A percentile compares a stretch with the other conserved stretches of the same genome.
Conservation (phyloP, 768 basidiomycete species). For the Nevesoporus exiguus region DNA sequence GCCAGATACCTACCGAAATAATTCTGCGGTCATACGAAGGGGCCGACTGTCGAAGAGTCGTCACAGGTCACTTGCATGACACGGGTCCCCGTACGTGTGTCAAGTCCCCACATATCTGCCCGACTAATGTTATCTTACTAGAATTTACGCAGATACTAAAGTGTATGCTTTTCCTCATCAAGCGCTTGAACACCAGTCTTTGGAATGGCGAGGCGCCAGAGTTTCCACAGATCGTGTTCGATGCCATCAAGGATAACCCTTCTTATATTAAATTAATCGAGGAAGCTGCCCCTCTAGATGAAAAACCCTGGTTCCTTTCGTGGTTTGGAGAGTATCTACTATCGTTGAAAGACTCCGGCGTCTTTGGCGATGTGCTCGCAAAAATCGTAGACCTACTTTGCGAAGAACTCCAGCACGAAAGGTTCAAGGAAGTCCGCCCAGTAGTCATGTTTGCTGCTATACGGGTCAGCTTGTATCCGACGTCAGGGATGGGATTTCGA, state of each 20-base stretch:
- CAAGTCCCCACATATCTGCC: conserved; percentile 3
- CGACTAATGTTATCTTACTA: conserved; percentile 26
- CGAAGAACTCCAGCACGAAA: conserved; percentile 77
- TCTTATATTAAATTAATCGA: conserved; percentile 48
- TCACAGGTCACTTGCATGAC: conserved; percentile 60
- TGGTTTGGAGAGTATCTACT: conserved; percentile 67
- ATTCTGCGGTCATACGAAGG: conserved; percentile 35
- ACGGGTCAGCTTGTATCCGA: conserved; percentile 46
- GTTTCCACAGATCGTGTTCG: conserved; percentile 76
- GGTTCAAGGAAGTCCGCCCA: conserved; percentile 59
- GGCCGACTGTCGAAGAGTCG: conserved; percentile 47
- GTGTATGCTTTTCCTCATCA: conserved; percentile 58
- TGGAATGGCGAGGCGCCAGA: conserved; percentile 74
- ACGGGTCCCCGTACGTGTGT: conserved; percentile 54
- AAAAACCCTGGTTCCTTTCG: conserved; percentile 48
- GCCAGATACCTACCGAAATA: conserved; percentile 48
- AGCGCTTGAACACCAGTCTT: conserved; percentile 49
- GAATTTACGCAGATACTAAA: conserved; percentile 59
- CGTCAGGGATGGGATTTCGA: not conserved
- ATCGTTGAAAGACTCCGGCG: conserved; percentile 46
- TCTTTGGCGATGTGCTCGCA: conserved; percentile 66
- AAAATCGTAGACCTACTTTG: conserved; percentile 71
- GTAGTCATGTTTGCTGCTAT: conserved; percentile 57
- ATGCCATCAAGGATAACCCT: conserved; percentile 77
- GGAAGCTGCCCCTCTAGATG: conserved; percentile 28